phyloP scores from a whole-genome alignment of 768 basidiomycete genomes.

The Scleroderma citrinum region DNA sequence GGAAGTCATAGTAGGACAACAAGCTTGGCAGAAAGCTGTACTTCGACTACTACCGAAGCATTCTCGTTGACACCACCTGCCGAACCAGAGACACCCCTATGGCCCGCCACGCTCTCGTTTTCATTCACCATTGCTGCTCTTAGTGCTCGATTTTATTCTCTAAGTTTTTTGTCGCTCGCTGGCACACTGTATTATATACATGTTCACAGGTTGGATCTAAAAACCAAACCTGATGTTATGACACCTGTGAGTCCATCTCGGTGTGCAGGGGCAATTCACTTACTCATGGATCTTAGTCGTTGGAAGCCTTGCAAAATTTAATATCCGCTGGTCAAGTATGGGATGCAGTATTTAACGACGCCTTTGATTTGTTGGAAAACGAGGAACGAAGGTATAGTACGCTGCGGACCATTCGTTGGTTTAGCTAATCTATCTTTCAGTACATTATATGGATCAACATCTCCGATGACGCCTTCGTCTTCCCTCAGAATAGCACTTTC shows the following conservation, averaged over 20 bases:
- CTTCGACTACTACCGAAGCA: slow-evolving; percentile 10
- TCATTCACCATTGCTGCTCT: slow-evolving; percentile 36
- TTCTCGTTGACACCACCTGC: slow-evolving; percentile 22
- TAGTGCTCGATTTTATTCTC: slow-evolving; percentile 38
- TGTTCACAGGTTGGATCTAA: slow-evolving; percentile 27
- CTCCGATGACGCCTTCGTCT: slow-evolving; percentile 27
- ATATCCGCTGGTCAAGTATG: slow-evolving; percentile 62
- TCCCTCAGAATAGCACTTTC: slow-evolving; percentile 63
- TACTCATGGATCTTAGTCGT: slow-evolving; percentile 38
- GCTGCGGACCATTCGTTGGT: background rate
- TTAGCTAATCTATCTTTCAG: slow-evolving; percentile 12
- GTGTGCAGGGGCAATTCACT: slow-evolving; percentile 1
- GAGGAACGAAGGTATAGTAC: slow-evolving; percentile 59
- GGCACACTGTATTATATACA: slow-evolving; percentile 36
- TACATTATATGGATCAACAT: slow-evolving; percentile 36
- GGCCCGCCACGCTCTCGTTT: slow-evolving; percentile 36
- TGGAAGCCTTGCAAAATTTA: slow-evolving; percentile 61
- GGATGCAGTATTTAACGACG: slow-evolving; percentile 71
- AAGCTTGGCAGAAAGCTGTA: slow-evolving; percentile 29
- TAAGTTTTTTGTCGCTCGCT: slow-evolving; percentile 35
- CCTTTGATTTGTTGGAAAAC: slow-evolving; percentile 56
- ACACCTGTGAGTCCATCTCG: slow-evolving; percentile 40
- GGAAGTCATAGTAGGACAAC: slow-evolving; percentile 35
- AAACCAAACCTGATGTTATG: slow-evolving; percentile 42
- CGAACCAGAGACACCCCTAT: slow-evolving; percentile 32